Evolutionary conservation across 495 filamentous ascomycete genomes (phyloP).

Genomic region (Daldinia grandis): DNA sequence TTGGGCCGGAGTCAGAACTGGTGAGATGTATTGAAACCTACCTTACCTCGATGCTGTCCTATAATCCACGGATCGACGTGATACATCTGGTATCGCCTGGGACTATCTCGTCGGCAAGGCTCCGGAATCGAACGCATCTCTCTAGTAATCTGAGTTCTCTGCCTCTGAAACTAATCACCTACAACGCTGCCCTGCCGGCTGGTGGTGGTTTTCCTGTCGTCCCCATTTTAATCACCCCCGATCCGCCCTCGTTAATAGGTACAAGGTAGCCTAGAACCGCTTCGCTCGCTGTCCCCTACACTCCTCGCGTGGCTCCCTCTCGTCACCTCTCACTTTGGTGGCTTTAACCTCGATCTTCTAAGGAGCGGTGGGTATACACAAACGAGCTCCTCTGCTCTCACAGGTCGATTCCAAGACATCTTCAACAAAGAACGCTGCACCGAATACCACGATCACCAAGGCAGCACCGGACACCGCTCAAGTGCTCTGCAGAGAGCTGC

Average conservation of each 20-base stretch:
- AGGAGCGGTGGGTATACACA: conserved; percentile 57
- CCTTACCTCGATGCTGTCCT: conserved; percentile 54
- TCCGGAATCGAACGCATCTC: conserved; percentile 43
- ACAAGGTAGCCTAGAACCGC: conserved; percentile 18
- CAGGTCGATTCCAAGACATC: conserved; percentile 55
- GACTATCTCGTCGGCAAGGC: conserved; percentile 40
- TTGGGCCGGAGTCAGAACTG: conserved; percentile 47
- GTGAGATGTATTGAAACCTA: conserved; percentile 52
- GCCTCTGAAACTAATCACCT: conserved; percentile 36
- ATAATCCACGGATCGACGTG: conserved; percentile 41
- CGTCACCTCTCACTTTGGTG: conserved; percentile 55
- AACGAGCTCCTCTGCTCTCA: conserved; percentile 52
- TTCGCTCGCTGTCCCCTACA: conserved; percentile 25
- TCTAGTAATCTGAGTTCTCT: conserved; percentile 20
- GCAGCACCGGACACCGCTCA: conserved; percentile 46
- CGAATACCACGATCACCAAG: conserved; percentile 53
- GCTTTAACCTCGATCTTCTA: conserved; percentile 50
- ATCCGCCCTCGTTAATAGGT: conserved; percentile 20
- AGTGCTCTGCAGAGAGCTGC: conserved; percentile 49
- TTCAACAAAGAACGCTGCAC: conserved; percentile 55
- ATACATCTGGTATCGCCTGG: conserved; percentile 40
- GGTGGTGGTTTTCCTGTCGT: conserved; percentile 24
- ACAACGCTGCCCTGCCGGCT: conserved; percentile 23
- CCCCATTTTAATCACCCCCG: conserved; percentile 29
- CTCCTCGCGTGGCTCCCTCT: conserved; percentile 23